Conservation (phyloP, 1,139 yeast genomes). For the Geotrichum siamense region DNA sequence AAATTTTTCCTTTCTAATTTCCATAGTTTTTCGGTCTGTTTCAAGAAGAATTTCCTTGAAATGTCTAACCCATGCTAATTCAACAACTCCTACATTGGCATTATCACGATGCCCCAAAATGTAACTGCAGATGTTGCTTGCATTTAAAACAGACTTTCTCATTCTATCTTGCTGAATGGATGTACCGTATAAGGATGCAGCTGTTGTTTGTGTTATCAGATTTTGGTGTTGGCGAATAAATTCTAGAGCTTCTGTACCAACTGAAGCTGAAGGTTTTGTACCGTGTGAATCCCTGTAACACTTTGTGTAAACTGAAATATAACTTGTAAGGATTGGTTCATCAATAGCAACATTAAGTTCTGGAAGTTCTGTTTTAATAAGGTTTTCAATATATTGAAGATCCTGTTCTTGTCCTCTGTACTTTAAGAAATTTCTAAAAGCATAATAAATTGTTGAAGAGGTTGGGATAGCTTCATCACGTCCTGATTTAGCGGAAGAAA, state of each 20-base stretch:
- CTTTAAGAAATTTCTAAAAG: slow-evolving; percentile 12
- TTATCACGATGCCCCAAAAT: slow-evolving; percentile 7
- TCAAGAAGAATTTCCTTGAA: slow-evolving; percentile 2
- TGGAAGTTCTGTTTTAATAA: slow-evolving; percentile 7
- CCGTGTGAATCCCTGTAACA: slow-evolving; percentile 11
- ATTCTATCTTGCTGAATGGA: slow-evolving; percentile 4
- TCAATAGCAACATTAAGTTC: slow-evolving; percentile 10
- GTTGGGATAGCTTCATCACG: slow-evolving; percentile 8
- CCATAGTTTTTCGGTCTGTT: not conserved
- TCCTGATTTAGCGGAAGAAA: slow-evolving; percentile 5
- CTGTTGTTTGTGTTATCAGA: slow-evolving; percentile 10
- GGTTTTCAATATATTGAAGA: slow-evolving; percentile 7
- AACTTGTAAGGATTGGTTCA: slow-evolving; percentile 11
- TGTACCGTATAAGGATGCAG: not conserved
- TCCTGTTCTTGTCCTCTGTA: slow-evolving; percentile 11
- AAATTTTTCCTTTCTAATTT: not conserved
- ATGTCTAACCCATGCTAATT: slow-evolving; percentile 5
- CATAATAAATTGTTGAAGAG: slow-evolving; percentile 9
- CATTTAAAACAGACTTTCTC: slow-evolving; percentile 6
- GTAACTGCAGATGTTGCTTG: slow-evolving; percentile 7
- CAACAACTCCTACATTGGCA: not conserved
- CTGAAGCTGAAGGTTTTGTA: slow-evolving; percentile 5
- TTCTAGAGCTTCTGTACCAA: slow-evolving; percentile 6
- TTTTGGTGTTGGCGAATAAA: slow-evolving; percentile 8
- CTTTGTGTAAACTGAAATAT: slow-evolving; percentile 11